phyloP scores from a whole-genome alignment of 108 stramenopile genomes.

The Aurantiochytrium sp. region DNA sequence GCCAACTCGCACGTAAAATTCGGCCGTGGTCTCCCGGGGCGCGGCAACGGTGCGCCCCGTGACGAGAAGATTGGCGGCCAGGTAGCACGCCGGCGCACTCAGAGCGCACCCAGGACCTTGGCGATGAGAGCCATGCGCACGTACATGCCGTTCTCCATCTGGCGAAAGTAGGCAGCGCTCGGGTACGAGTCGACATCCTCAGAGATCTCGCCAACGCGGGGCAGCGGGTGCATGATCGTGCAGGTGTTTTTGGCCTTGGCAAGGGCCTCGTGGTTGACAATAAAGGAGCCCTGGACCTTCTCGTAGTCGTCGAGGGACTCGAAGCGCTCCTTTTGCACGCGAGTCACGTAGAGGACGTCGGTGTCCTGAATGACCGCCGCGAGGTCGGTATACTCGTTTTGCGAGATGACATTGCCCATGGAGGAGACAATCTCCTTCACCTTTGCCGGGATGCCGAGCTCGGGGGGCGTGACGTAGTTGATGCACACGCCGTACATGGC shows the following conservation, averaged over 20 bases:
- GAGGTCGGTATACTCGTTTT: constrained; percentile 58
- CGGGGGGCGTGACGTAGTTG: constrained; percentile 75
- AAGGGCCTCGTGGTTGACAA: constrained; percentile 74
- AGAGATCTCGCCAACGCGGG: constrained; percentile 82
- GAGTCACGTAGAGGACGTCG: constrained; percentile 89
- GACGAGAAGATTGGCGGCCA: no score
- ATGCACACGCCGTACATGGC: constrained; percentile 63
- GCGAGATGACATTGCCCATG: constrained; percentile 49
- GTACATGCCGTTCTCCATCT: constrained; percentile 98
- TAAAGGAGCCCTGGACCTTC: constrained; percentile 72
- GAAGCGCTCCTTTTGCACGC: constrained; percentile 93
- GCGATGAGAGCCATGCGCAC: constrained; percentile 92
- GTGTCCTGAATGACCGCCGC: constrained; percentile 63
- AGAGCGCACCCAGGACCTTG: constrained; percentile 54
- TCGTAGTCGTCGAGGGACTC: constrained; percentile 72
- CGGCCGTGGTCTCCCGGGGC: no score
- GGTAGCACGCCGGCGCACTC: no score
- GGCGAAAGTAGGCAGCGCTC: constrained; percentile 92
- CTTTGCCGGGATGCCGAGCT: constrained; percentile 74
- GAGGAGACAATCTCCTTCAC: constrained; percentile 67
- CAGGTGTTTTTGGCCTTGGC: constrained; percentile 56
- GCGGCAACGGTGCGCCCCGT: no score
- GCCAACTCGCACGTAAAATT: no score
- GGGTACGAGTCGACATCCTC: constrained; percentile 86
- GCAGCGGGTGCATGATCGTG: constrained; percentile 88